These are phyloP conservation scores for Boletus coccyginus DNA, from an alignment of 768 basidiomycete genomes.

Conservation along the genomic window DNA sequence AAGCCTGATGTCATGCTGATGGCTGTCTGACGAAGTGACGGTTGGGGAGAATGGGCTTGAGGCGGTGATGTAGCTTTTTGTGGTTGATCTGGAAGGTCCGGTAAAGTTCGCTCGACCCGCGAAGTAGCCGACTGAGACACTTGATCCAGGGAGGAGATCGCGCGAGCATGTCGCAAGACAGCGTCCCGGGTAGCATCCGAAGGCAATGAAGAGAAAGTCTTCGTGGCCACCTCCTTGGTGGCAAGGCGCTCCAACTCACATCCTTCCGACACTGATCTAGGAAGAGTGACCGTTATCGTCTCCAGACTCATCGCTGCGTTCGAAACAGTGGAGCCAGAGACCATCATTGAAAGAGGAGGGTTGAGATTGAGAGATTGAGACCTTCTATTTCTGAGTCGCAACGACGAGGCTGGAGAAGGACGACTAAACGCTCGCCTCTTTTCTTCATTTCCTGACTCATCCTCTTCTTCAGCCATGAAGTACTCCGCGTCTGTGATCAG, in stretches of 20 bases:
- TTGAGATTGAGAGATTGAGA: slow-evolving; percentile 63
- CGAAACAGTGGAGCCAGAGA: slow-evolving; percentile 22
- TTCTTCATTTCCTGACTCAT: slow-evolving; percentile 25
- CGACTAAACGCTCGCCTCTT: slow-evolving; percentile 18
- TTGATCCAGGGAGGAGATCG: slow-evolving; percentile 14
- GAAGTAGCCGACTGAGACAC: slow-evolving; percentile 29
- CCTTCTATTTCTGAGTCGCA: slow-evolving; percentile 52
- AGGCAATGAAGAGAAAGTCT: slow-evolving; percentile 37
- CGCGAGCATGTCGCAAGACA: slow-evolving; percentile 24
- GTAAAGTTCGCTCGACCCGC: slow-evolving; percentile 28
- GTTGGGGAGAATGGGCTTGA: slow-evolving; percentile 19
- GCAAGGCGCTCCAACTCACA: slow-evolving; percentile 42
- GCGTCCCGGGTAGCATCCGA: slow-evolving; percentile 23
- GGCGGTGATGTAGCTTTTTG: slow-evolving; percentile 7
- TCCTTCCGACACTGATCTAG: slow-evolving; percentile 26
- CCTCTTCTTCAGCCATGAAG: slow-evolving; percentile 61
- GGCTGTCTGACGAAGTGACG: slow-evolving; percentile 57
- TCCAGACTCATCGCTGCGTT: slow-evolving; percentile 32
- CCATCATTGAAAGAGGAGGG: slow-evolving; percentile 30
- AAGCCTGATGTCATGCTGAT: slow-evolving; percentile 69
- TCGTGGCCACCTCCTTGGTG: slow-evolving; percentile 40
- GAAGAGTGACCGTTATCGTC: slow-evolving; percentile 26
- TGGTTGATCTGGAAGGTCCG: slow-evolving; percentile 27
- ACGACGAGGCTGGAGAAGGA: slow-evolving; percentile 43
- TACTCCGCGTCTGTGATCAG: slow-evolving; percentile 68